Base-by-base conservation (phyloP, 352 stramenopile genomes). In the Pythium grandisporangium region DNA sequence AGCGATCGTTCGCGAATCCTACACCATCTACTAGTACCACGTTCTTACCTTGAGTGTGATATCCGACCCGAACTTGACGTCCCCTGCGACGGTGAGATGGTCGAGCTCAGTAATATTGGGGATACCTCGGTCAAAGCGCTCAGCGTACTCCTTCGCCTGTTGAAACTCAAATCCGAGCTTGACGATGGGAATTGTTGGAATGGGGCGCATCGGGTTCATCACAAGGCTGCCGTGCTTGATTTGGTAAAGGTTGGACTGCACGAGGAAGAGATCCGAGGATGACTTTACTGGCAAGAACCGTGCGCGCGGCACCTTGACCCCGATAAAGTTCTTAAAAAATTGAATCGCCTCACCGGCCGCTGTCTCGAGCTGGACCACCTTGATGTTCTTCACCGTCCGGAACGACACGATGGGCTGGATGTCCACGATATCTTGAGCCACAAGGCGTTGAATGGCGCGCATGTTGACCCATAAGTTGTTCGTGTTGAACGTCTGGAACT, bases 381-480 rank as follows among this genome's bases (percentile, higher is more conserved):
- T 86, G 59, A 92, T 85, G 63, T 98, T 96, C 63, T 98, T 96
- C 32, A 96, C 92, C 34, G 94, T 96, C 19, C 94, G 58, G 68
- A 97, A 74, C 84, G 97, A 73, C 53, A 93, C 82, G 24, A 95
- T 71, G 10, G 76, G 86, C 60, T 98, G 97, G 62, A 97, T 98
- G 61, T 99, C 98, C 66, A 99, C 99, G 22, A 96, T 93, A 49
- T 96, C 94, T 45, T 95, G 87, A 2, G 95, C 88, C 34, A 99
- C 93, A 38, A 98, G 89, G 24, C 78, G 67, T 50, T 99, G 95
- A 43, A 99, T 92, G 40, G 95, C 96, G 26, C 97, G 94, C 29
- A 99, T 55, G 50, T 97, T 97, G 32, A 98, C 95, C 96, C 96
- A 99, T 16, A 99, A 65, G 55, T 99, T 99, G 70, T 99, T 99